phyloP scores from a whole-genome alignment of 306 rosid genomes.

The Rosa persica region DNA sequence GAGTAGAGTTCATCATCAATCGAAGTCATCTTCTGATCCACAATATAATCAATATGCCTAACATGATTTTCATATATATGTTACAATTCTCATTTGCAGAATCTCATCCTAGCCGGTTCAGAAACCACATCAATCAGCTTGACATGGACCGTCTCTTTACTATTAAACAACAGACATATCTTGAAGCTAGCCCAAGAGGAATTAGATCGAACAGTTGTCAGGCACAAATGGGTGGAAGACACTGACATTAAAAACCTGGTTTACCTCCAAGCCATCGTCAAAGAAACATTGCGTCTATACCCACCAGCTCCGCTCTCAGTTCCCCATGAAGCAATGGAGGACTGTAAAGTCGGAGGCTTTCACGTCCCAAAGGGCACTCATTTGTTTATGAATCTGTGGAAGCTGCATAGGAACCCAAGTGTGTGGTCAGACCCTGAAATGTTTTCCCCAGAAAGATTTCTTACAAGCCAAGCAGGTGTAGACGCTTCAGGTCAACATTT shows the following conservation, averaged over 20 bases:
- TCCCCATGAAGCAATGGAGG: conserved; percentile 58
- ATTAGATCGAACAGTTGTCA: conserved; percentile 40
- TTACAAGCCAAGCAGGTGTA: conserved; percentile 23
- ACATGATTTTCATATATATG: neutral
- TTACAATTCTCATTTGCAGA: conserved; percentile 27
- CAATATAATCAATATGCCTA: neutral
- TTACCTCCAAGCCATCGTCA: conserved; percentile 53
- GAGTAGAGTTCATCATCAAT: too few species aligned
- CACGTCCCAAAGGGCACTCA: conserved; percentile 47
- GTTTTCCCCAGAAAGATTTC: conserved; percentile 55
- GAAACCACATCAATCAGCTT: conserved; percentile 47
- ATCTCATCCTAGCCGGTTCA: conserved; percentile 51
- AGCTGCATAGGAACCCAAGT: conserved; percentile 53
- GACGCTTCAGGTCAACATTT: conserved; percentile 42
- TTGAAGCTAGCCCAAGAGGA: conserved; percentile 54
- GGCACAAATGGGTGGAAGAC: conserved; percentile 41
- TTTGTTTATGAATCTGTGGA: conserved; percentile 53
- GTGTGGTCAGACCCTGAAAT: conserved; percentile 44
- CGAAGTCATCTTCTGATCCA: neutral
- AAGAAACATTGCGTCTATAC: conserved; percentile 50
- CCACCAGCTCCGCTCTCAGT: conserved; percentile 52
- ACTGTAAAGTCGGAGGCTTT: conserved; percentile 37
- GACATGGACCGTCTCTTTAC: conserved; percentile 50
- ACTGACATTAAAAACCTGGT: conserved; percentile 35
- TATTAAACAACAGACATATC: conserved; percentile 36